Conservation (phyloP, 345 rosid genomes). For the Schrenkiella parvula region DNA sequence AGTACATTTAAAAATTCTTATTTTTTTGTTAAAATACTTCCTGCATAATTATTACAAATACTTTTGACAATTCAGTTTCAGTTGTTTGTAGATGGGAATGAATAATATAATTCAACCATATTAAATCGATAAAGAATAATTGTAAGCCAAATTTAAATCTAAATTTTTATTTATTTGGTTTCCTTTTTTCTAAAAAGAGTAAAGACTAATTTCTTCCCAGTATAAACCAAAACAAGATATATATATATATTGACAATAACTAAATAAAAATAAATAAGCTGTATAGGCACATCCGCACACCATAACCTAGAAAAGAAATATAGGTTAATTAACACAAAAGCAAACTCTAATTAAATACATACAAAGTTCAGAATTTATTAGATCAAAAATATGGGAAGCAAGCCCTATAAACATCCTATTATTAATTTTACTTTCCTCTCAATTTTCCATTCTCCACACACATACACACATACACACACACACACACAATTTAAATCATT, state of each 20-base stretch:
- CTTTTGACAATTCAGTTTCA: neutral
- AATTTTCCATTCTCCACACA: neutral
- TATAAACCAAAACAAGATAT: neutral
- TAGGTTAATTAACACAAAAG: slow-evolving; percentile 6
- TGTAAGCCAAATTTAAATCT: neutral
- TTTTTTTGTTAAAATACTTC: too few relatives aligned
- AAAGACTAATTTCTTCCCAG: neutral
- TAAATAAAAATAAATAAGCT: neutral
- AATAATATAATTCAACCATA: neutral
- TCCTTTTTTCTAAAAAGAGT: neutral
- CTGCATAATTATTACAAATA: neutral
- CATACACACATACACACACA: neutral
- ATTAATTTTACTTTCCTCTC: neutral
- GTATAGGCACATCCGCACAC: neutral
- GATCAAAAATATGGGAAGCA: slow-evolving; percentile 22
- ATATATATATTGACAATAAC: neutral
- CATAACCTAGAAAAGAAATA: neutral
- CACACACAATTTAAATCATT: neutral
- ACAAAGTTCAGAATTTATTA: neutral
- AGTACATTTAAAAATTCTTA: too few relatives aligned
- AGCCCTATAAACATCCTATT: neutral
- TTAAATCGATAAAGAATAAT: neutral
- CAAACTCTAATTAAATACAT: slow-evolving; percentile 5
- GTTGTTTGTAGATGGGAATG: neutral
- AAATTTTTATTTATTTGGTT: neutral